Base-by-base conservation (phyloP, 305 asterid genomes). In the Fraxinus albicans region DNA sequence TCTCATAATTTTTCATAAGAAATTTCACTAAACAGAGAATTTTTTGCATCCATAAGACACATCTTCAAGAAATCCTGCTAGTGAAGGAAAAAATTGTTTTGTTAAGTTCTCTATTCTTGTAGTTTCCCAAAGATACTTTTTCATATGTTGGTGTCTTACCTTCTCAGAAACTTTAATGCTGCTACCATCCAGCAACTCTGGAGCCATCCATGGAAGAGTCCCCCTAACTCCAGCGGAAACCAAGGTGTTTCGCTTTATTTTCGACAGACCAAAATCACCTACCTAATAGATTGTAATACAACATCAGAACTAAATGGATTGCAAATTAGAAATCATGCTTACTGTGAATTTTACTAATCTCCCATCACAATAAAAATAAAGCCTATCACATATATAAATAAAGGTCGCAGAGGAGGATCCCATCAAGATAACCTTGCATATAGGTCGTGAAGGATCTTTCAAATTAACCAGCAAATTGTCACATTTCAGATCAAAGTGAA, bases 191-290 rank as follows among this genome's bases (percentile, higher is more conserved):
- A 94, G 86, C 79, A 94, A 89, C 91, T 94, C 98, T 7, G 98
- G 98, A 80, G 98, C 97, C 98, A 94, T 94, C 98, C 98, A 94
- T 19, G 98, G 98, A 76, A 94, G 92, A 13, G 98, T 94, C 72
- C 98, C 98, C 86, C 97, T 85, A 77, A 94, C 95, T 79, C 98
- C 98, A 85, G 97, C 98, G 85, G 98, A 90, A 85, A 94, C 97
- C 91, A 94, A 86, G 82, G 98, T 94, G 88, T 92, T 94, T 35
- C 94, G 88, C 86, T 90, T 92, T 81, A 94, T 92, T 87, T 91
- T 94, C 77, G 98, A 94, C 58, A 94, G 88, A 72, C 98, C 98
- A 87, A 94, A 94, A 89, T 94, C 98, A 77, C 94, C 98, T 21
- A 94, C 98, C 98, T 94, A 86, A 78, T 13, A 89, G 75, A 82